Percentiles rank a stretch among this genome's conserved stretches.
Conservation (phyloP, 1,139 yeast genomes). For the Yamadazyma oceani region DNA sequence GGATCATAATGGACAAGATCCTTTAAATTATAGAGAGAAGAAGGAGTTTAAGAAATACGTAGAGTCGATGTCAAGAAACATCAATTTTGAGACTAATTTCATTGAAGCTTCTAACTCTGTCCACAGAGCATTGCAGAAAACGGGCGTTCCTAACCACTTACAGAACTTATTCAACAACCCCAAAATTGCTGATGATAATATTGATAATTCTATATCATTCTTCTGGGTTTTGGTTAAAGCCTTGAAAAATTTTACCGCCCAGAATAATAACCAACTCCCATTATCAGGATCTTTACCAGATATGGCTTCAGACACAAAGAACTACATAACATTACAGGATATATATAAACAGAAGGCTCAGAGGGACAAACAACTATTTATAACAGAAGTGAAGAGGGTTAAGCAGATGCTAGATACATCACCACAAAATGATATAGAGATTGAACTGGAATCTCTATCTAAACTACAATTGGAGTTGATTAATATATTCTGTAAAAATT, state of each 20-base stretch:
- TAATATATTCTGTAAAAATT: conserved; percentile 60
- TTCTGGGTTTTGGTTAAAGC: conserved; percentile 69
- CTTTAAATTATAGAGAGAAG: conserved; percentile 48
- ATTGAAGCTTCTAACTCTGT: conserved; percentile 63
- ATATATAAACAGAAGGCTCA: conserved; percentile 60
- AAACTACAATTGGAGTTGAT: conserved; percentile 34
- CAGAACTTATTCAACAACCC: conserved; percentile 14
- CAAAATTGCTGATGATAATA: conserved; percentile 17
- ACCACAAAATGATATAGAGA: neutral
- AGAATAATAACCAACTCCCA: conserved; percentile 53
- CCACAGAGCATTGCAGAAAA: conserved; percentile 51
- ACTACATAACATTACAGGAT: conserved; percentile 57
- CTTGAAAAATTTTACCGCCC: conserved; percentile 47
- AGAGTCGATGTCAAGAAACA: conserved; percentile 36
- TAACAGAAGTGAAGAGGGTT: conserved; percentile 28
- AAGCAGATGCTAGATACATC: neutral
- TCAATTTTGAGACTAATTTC: conserved; percentile 56
- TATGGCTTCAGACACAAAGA: conserved; percentile 77
- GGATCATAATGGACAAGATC: conserved; percentile 33
- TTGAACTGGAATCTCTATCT: conserved; percentile 20
- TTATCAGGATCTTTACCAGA: conserved; percentile 80
- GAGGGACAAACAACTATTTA: conserved; percentile 47
- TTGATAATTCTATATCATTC: conserved; percentile 23
- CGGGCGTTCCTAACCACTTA: conserved; percentile 35
- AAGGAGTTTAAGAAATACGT: conserved; percentile 45